Evolutionary conservation across 75 land plant species (phyloP), one percentile per base, ranked within the genome.

Genomic region (Ceratopteris richardii): DNA sequence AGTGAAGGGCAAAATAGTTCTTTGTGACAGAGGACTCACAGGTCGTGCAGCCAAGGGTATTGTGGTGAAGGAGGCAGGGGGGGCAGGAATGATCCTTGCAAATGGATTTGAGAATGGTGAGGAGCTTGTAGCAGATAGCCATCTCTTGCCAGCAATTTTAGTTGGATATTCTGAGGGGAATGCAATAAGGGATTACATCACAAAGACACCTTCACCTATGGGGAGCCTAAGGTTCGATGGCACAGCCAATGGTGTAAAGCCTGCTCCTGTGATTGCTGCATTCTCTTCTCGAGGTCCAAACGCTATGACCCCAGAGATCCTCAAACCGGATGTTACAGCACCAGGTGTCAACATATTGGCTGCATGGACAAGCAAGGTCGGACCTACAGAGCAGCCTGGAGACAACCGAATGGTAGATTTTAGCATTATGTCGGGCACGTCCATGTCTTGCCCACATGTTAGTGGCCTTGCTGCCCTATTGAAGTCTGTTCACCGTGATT

Each of bases 401-500:
- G 47, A 58, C 44, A 24, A 18, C 18, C 21, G 77, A 12, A 9
- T 56, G 5, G 58, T 58, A 4, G 47, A 53, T 25, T 84, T 84
- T 75, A 77, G 77, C 58, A 74, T 84, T 19, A 57, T 70, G 0
- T 80, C 83, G 0, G 86, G 86, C 5, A 83, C 86, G 0, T 83
- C 86, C 56, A 76, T 80, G 86, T 43, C 87, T 1, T 75, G 84
- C 44, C 86, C 86, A 0, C 86, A 82, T 31, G 66, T 79, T 12
- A 47, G 19, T 68, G 96, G 96, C 9, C 56, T 90, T 0, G 85
- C 81, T 1, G 97, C 84, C 16, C 68, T 91, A 11, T 54, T 91
- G 28, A 84, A 82, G 30, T 78, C 44, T 1, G 86, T 77, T 0
- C 88, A 91, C 46, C 86, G 88, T 0, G 77, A 70, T 0, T 91